These are phyloP conservation scores for Lanmaoa rubissima DNA, from an alignment of 768 basidiomycete species.

Conservation along the genomic window DNA sequence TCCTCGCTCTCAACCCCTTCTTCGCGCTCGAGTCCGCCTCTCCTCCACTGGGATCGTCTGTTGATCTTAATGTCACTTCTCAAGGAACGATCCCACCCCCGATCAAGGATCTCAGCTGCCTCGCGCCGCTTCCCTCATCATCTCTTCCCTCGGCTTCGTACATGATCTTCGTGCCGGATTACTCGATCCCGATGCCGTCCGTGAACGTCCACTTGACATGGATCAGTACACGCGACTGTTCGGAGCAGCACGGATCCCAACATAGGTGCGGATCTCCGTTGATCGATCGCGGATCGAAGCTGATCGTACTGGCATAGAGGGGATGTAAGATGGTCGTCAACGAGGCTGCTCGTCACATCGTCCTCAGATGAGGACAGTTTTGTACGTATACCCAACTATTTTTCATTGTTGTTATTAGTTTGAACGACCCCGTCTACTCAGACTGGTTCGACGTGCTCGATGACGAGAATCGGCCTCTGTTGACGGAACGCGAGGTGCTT, in stretches of 20 bases:
- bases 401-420: background rate
- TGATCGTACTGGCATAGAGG: conserved; percentile 39
- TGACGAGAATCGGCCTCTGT: conserved; percentile 70
- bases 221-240: conserved; percentile 90
- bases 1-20: conserved; percentile 93
- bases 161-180: conserved; percentile 85
- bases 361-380: conserved; percentile 88
- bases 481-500: conserved; percentile 87
- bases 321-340: conserved; percentile 88
- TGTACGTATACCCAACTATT: conserved; percentile 49
- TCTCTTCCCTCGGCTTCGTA: conserved; percentile 89
- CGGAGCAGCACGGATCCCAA: conserved; percentile 89
- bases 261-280: conserved; percentile 48
- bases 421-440: conserved; percentile 27
- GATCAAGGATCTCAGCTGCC: conserved; percentile 82
- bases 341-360: conserved; percentile 74
- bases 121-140: conserved; percentile 83
- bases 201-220: conserved; percentile 86
- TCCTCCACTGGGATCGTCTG: background rate
- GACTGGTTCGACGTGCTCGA: conserved; percentile 97
- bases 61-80: background rate
- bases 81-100: conserved; percentile 89
- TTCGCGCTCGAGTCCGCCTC: conserved; percentile 88
- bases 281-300: background rate
- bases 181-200: conserved; percentile 78